These are phyloP conservation scores for Hygrocybe coccinea DNA, from an alignment of 768 basidiomycete genomes.

Conservation along the genomic window DNA sequence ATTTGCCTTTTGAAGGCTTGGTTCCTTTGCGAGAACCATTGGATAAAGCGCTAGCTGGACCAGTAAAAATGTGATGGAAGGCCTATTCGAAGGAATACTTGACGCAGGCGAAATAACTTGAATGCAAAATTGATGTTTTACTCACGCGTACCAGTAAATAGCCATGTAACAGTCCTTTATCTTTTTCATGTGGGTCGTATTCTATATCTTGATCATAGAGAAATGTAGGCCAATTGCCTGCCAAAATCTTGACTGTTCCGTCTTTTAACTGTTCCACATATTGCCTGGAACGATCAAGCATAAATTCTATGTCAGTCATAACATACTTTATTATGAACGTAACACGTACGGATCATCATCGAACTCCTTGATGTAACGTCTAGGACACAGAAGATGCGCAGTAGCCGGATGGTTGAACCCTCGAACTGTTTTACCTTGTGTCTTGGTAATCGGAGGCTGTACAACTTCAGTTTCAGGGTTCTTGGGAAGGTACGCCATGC, in stretches of 20 bases:
- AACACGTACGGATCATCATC: slow-evolving; percentile 1
- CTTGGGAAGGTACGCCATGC: background rate
- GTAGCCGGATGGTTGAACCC: slow-evolving; percentile 2
- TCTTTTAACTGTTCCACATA: slow-evolving; percentile 4
- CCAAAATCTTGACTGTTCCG: slow-evolving; percentile 3
- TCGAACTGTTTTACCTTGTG: background rate
- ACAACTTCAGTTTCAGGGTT: background rate
- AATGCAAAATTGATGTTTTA: background rate
- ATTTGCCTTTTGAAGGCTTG: slow-evolving; percentile 1
- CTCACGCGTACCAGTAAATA: slow-evolving; percentile 5
- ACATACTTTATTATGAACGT: background rate
- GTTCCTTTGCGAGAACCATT: background rate
- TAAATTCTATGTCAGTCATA: background rate
- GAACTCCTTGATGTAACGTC: background rate
- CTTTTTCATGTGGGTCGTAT: slow-evolving; percentile 5
- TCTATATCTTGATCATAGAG: slow-evolving; percentile 6
- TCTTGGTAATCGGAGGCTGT: slow-evolving; percentile 1
- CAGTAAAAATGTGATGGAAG: slow-evolving; percentile 8
- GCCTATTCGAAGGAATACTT: background rate
- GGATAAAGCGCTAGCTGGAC: background rate
- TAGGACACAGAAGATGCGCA: background rate
- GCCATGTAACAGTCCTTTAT: slow-evolving; percentile 3
- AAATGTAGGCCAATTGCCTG: slow-evolving; percentile 3
- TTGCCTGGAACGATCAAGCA: background rate
- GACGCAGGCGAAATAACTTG: background rate